Percentiles rank a stretch among this genome's conserved stretches.
These are phyloP conservation scores for Metschnikowia noctiluminum DNA, from an alignment of 805 yeast species.

Conservation along the genomic window DNA sequence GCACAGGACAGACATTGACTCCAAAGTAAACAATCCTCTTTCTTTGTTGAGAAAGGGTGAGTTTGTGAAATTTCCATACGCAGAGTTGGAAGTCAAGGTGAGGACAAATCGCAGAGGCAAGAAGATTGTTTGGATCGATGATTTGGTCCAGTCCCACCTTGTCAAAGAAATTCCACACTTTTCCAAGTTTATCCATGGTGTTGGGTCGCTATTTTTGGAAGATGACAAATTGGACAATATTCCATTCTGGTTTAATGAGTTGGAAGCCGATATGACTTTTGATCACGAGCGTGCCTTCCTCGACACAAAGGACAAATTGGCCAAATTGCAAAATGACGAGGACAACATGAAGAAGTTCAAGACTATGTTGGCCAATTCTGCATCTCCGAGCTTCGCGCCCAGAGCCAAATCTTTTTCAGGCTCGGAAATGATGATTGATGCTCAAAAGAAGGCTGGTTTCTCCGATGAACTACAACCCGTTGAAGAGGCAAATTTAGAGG, in stretches of 20 bases:
- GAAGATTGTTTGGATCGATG: slow-evolving; percentile 77
- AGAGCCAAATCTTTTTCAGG: slow-evolving; percentile 41
- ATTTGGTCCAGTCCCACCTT: slow-evolving; percentile 68
- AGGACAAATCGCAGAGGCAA: slow-evolving; percentile 43
- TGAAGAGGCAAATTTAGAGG: slow-evolving; percentile 10
- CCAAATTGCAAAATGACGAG: slow-evolving; percentile 47
- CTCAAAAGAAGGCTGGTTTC: slow-evolving; percentile 3
- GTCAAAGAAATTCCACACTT: slow-evolving; percentile 94
- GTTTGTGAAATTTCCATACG: slow-evolving; percentile 74
- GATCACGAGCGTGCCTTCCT: slow-evolving; percentile 79
- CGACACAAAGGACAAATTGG: slow-evolving; percentile 54
- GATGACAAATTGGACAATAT: slow-evolving; percentile 85
- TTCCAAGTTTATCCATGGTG: slow-evolving; percentile 90
- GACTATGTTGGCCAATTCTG: slow-evolving; percentile 32
- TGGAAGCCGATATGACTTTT: slow-evolving; percentile 56
- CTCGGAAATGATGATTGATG: slow-evolving; percentile 21
- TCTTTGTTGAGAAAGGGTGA: slow-evolving; percentile 83
- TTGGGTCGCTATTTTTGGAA: slow-evolving; percentile 81
- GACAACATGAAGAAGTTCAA: slow-evolving; percentile 42
- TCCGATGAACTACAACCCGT: slow-evolving; percentile 11
- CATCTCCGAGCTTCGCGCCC: slow-evolving; percentile 27
- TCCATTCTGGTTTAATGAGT: slow-evolving; percentile 93
- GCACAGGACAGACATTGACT: slow-evolving; percentile 92
- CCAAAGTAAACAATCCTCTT: slow-evolving; percentile 64
- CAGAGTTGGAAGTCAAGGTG: slow-evolving; percentile 84